Conservation (phyloP, 441 rosid species). For the Adansonia gregorii region DNA sequence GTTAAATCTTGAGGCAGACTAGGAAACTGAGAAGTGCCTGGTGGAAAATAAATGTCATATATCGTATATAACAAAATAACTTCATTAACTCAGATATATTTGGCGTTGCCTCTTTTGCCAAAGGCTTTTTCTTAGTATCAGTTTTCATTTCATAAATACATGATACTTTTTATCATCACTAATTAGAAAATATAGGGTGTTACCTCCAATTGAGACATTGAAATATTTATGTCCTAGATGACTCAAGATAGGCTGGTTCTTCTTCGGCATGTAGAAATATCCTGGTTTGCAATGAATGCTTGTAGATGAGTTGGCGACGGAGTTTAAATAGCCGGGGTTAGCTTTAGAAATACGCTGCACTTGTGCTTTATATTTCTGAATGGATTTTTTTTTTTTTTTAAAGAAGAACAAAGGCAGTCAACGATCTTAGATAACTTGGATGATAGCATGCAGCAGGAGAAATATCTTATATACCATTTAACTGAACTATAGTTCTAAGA, state of each 20-base stretch:
- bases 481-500: neutral
- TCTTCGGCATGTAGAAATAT: neutral
- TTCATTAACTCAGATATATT: neutral
- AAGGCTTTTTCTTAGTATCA: neutral
- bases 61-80: neutral
- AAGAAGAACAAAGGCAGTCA: neutral
- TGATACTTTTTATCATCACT: neutral
- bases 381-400: neutral
- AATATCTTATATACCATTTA: neutral
- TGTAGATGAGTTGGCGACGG: neutral
- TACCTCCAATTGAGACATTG: neutral
- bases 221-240: neutral
- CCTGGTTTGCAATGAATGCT: neutral
- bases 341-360: neutral
- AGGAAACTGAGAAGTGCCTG: neutral
- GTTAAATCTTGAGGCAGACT: neutral
- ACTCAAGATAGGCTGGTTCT: neutral
- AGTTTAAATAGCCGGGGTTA: neutral
- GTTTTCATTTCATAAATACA: neutral
- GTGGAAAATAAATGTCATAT: neutral
- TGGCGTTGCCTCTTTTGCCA: neutral
- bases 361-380: constrained; percentile 10
- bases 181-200: neutral
- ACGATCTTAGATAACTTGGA: too few relatives aligned
- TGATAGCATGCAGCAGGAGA: neutral